These are phyloP conservation scores for Leucaena leucocephala DNA, from an alignment of 306 rosid genomes.

Conservation along the genomic window DNA sequence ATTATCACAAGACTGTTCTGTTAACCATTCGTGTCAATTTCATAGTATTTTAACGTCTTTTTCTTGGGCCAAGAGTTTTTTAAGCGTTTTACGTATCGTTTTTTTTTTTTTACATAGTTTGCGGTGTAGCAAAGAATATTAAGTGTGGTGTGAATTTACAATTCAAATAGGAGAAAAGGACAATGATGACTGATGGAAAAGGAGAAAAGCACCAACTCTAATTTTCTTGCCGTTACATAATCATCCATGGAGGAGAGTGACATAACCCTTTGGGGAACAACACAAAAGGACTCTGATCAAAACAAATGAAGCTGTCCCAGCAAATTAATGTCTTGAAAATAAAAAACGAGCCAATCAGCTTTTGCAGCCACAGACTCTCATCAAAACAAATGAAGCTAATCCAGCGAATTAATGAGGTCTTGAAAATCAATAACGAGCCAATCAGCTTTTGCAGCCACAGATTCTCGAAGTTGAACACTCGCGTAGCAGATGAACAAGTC, in stretches of 20 bases:
- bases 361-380: conserved; percentile 65
- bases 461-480: conserved; percentile 82
- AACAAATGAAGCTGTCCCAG: not conserved
- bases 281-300: not conserved
- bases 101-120: not conserved
- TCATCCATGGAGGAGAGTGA: not conserved
- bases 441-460: conserved; percentile 86
- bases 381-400: not conserved
- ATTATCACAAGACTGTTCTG: not conserved
- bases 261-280: not conserved
- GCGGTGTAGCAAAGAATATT: not conserved
- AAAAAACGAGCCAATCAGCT: conserved; percentile 87
- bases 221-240: not conserved
- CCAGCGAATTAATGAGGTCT: conserved; percentile 55
- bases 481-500: conserved; percentile 85
- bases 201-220: not conserved
- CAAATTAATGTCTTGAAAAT: conserved; percentile 59
- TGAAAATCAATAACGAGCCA: conserved; percentile 73
- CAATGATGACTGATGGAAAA: not conserved
- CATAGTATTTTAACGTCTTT: not conserved
- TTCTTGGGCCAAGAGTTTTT: not conserved
- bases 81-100: not conserved
- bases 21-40: not conserved
- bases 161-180: not conserved
- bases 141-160: not conserved